Evolutionary conservation across 148 eudicot genomes (phyloP).

Genomic region (Cornus suecica): DNA sequence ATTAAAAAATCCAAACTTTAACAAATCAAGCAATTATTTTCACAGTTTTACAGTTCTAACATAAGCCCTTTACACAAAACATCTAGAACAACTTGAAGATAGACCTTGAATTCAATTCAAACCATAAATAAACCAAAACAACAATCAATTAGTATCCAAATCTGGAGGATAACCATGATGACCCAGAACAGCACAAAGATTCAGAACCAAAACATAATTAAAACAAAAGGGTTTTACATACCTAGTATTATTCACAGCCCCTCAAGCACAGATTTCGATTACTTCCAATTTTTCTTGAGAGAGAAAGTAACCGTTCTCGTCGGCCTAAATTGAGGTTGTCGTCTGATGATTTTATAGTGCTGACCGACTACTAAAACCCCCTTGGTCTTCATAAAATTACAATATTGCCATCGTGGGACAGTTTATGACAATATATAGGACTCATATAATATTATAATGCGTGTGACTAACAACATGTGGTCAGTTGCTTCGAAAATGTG

Average conservation of each 20-base stretch:
- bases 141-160: neutral
- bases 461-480: neutral
- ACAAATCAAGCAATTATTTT: too few species aligned
- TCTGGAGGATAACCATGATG: neutral
- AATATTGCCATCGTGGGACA: neutral
- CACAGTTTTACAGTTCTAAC: too few species aligned
- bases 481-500: neutral
- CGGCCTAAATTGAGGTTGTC: neutral
- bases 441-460: too few species aligned
- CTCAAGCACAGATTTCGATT: neutral
- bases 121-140: neutral
- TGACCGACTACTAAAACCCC: neutral
- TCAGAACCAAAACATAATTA: neutral
- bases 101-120: neutral
- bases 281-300: conserved; percentile 2
- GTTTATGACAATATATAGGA: neutral
- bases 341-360: neutral
- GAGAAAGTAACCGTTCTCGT: neutral
- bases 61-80: too few species aligned
- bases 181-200: neutral
- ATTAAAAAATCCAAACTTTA: neutral
- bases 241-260: neutral
- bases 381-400: neutral
- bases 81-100: too few species aligned
- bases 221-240: neutral